Evolutionary conservation across 306 rosid species (phyloP), one percentile per base, ranked within the genome.

Genomic region (Prinsepia uniflora): DNA sequence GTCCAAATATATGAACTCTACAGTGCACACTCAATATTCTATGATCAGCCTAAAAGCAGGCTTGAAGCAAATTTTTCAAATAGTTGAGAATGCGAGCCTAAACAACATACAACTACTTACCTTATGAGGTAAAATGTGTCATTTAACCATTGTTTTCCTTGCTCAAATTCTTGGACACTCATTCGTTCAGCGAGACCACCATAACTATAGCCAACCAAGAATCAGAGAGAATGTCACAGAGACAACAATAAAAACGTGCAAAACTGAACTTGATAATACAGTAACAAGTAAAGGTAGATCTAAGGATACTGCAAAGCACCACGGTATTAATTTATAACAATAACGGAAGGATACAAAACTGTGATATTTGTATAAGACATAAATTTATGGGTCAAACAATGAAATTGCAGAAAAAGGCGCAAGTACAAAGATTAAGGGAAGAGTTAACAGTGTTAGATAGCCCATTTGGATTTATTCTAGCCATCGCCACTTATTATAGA

Each of bases 61-160:
- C 43, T 40, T 14, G 44, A n/a, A n/a, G 52, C 8, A 7, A 24
- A 22, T 36, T 13, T 13, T 22, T 12, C 24, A 17, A 7, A 9
- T 5, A 10, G 12, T 52, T 48, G n/a, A 17, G 53, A 13, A 48
- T 17, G 6, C 53, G 5, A 48, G 53, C 17, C 19, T 13, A 74
- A 79, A 73, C 13, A 65, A 47, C 11, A 43, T 48, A 64, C 52
- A 30, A 1, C 65, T 58, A 72, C 81, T 70, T 75, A 93, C 98
- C 98, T 85, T 71, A 90, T 81, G 79, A 93, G 98, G 77, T 73
- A 66, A 78, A 93, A 93, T 39, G 94, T 80, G 56, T 93, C 94
- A 5, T 75, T 79, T 68, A 93, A 75, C 97, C 98, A 93, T 68
- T 63, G 76, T 82, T 93, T 93, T 46, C 98, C 98, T 56, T 74